Conservation (phyloP, 345 rosid species). For the Psidium friedrichsthalianum region DNA sequence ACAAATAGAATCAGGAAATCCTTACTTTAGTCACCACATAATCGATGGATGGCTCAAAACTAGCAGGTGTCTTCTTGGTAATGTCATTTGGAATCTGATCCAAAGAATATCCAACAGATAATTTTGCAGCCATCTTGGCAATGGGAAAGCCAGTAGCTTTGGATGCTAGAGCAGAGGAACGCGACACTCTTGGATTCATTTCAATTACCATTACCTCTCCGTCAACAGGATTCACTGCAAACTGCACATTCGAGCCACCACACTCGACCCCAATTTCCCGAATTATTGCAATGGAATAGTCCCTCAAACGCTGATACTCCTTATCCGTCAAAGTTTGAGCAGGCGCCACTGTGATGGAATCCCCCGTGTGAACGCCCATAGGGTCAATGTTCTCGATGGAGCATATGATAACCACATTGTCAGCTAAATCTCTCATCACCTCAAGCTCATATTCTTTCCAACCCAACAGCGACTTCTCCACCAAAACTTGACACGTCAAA, state of each 20-base stretch:
- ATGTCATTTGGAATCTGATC: conserved; percentile 99
- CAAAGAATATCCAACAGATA: conserved; percentile 84
- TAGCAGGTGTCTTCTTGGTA: conserved; percentile 94
- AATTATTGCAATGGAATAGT: conserved; percentile 75
- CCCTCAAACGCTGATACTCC: conserved; percentile 91
- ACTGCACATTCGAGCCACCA: conserved; percentile 98
- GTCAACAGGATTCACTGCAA: conserved; percentile 86
- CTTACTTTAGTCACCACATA: conserved; percentile 93
- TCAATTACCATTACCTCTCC: conserved; percentile 99
- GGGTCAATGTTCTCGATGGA: conserved; percentile 97
- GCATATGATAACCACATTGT: conserved; percentile 93
- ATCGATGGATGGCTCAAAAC: conserved; percentile 97
- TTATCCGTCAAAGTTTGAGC: conserved; percentile 92
- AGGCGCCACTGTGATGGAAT: conserved; percentile 97
- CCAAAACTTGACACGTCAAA: conserved; percentile 76
- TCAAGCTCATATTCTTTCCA: conserved; percentile 98
- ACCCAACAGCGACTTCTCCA: conserved; percentile 91
- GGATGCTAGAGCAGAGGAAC: conserved; percentile 97
- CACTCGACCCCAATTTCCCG: conserved; percentile 99
- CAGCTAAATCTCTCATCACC: conserved; percentile 96
- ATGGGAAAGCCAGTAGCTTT: conserved; percentile 98
- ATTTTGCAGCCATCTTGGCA: conserved; percentile 97
- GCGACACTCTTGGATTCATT: conserved; percentile 97
- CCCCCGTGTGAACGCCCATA: conserved; percentile 98
- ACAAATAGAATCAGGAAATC: neutral